Conservation (phyloP, 2,329 filamentous ascomycete genomes). For the Raffaelea deltoideospora region DNA sequence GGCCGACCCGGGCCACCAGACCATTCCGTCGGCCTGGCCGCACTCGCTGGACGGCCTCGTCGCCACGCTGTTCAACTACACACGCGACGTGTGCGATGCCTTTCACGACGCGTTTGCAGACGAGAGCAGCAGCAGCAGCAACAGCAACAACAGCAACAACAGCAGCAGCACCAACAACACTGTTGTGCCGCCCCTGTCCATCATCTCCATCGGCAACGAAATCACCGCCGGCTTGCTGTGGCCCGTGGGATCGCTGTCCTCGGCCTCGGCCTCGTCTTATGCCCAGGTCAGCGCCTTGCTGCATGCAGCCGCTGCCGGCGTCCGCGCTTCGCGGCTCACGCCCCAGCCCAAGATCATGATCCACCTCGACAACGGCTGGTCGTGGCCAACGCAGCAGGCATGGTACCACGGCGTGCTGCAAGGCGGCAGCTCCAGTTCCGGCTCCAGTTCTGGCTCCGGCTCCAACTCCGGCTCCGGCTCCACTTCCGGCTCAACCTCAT, state of each 20-base stretch:
- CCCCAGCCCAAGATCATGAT: conserved; percentile 36
- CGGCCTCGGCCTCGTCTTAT: conserved; percentile 25
- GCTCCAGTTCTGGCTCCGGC: too few relatives aligned
- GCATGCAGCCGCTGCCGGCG: conserved; percentile 46
- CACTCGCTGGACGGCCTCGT: conserved; percentile 38
- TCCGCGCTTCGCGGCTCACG: conserved; percentile 52
- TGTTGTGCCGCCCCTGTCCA: conserved; percentile 25
- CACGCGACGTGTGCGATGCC: conserved; percentile 41
- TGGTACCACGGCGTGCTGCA: conserved; percentile 40
- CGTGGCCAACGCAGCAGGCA: conserved; percentile 48
- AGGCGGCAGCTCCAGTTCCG: not conserved
- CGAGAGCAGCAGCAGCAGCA: not conserved
- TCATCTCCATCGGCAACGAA: conserved; percentile 61
- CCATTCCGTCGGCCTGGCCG: conserved; percentile 49
- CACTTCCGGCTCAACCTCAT: too few relatives aligned
- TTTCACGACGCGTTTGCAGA: conserved; percentile 39
- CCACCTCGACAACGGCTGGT: conserved; percentile 63
- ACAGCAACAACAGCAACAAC: conserved; percentile 26
- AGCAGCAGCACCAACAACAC: not conserved
- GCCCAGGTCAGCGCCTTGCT: conserved; percentile 47
- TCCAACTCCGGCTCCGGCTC: too few relatives aligned
- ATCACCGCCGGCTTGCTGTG: conserved; percentile 53
- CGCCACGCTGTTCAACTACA: conserved; percentile 55
- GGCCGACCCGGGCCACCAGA: conserved; percentile 53
- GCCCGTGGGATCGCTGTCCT: conserved; percentile 48